Evolutionary conservation across 148 eudicot species (phyloP).

Genomic region (Suaeda aralocaspica): DNA sequence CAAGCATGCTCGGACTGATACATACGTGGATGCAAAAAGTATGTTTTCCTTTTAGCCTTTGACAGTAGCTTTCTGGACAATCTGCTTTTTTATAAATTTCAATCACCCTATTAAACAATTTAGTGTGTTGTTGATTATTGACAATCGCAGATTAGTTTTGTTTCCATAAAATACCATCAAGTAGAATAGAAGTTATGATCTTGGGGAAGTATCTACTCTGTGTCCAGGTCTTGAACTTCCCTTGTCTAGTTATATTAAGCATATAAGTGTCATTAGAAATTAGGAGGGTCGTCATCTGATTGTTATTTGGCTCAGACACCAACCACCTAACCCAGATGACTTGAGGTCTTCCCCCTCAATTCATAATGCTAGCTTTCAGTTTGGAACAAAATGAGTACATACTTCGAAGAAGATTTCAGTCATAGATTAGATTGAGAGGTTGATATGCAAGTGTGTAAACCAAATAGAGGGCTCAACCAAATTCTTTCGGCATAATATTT

Average conservation of each 20-base stretch:
- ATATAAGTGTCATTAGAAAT: not conserved
- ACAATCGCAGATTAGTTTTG: not conserved
- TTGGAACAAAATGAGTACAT: not conserved
- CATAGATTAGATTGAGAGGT: not conserved
- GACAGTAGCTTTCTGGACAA: not conserved
- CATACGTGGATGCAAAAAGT: slow-evolving; percentile 17
- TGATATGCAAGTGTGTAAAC: not conserved
- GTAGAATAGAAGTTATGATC: not conserved
- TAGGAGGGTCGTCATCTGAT: not conserved
- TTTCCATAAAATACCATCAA: not conserved
- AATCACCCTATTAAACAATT: not conserved
- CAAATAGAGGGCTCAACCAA: not conserved
- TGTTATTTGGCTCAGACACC: not conserved
- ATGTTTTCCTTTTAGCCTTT: slow-evolving; percentile 6
- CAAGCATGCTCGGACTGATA: slow-evolving; percentile 37
- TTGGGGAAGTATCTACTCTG: not conserved
- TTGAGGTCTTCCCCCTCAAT: no score
- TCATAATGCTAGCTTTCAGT: no score
- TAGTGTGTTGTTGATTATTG: not conserved
- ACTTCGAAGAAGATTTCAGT: not conserved
- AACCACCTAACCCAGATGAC: not conserved
- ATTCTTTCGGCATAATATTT: not conserved
- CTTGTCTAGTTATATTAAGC: not conserved
- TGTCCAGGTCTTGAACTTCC: not conserved
- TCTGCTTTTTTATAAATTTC: slow-evolving; percentile 9